phyloP scores from a whole-genome alignment of 202 grass and related monocot species.

The Dendrocalamus latiflorus region DNA sequence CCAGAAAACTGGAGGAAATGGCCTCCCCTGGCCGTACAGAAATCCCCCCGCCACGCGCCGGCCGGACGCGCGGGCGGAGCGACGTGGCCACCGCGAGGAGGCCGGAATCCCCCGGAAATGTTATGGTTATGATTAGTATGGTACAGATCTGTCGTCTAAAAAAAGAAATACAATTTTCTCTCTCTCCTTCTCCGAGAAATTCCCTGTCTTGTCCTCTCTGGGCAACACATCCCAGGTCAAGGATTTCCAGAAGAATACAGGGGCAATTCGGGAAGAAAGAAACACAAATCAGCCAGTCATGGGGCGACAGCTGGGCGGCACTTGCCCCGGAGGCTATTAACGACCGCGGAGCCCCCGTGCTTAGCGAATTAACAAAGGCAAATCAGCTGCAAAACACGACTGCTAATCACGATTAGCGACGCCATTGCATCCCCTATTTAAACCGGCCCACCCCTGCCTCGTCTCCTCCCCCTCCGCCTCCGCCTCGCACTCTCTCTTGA shows the following conservation, averaged over 20 bases:
- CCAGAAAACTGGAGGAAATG: too few species aligned
- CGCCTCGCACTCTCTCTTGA: too few species aligned
- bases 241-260: background rate
- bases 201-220: background rate
- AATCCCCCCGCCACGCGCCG: too few species aligned
- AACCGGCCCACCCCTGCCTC: constrained; percentile 24
- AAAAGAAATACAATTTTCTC: background rate
- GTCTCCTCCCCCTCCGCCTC: constrained; percentile 49
- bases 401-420: constrained; percentile 2
- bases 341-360: background rate
- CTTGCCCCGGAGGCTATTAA: constrained; percentile 38
- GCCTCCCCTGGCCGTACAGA: too few species aligned
- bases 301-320: constrained; percentile 28
- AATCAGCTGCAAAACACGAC: constrained; percentile 32
- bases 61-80: too few species aligned
- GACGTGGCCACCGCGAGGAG: too few species aligned
- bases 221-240: background rate
- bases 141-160: background rate
- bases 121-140: too few species aligned
- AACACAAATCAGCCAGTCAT: constrained; percentile 17
- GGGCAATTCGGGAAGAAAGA: constrained; percentile 4
- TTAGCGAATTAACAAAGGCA: constrained; percentile 12
- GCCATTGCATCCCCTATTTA: constrained; percentile 56
- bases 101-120: too few species aligned
- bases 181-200: background rate